phyloP scores from a whole-genome alignment of 2,329 filamentous ascomycete genomes.

The Kalaharituber pfeilii region DNA sequence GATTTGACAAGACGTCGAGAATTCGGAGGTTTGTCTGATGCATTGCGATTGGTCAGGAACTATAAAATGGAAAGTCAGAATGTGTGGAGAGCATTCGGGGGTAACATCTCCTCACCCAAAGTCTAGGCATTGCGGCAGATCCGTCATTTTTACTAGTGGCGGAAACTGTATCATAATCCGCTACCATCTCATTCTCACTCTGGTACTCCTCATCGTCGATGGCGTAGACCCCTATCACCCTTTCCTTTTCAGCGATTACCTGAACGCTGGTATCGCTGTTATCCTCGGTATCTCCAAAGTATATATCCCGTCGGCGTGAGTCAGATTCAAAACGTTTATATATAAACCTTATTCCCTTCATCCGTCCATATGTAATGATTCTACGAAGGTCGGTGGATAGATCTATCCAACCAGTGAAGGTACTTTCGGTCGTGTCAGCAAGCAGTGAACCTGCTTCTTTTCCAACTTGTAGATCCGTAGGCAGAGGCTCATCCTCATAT shows the following conservation, averaged over 20 bases:
- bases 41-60: constrained; percentile 13
- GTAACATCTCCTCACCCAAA: not conserved
- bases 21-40: constrained; percentile 1
- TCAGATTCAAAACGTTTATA: too few relatives aligned
- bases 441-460: not conserved
- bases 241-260: constrained; percentile 7
- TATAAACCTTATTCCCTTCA: constrained; percentile 19
- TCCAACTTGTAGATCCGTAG: not conserved
- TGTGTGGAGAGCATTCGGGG: too few relatives aligned
- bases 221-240: constrained; percentile 6
- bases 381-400: constrained; percentile 6
- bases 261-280: constrained; percentile 6
- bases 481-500: not conserved
- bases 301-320: constrained; percentile 9
- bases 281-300: constrained; percentile 14
- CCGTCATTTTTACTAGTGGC: not conserved
- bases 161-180: not conserved
- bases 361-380: constrained; percentile 16
- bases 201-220: constrained; percentile 1
- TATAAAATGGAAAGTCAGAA: too few relatives aligned
- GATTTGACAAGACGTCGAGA: not conserved
- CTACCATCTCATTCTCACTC: not conserved
- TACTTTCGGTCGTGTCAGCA: constrained; percentile 3
- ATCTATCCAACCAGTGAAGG: constrained; percentile 15
- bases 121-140: not conserved